Base-by-base conservation (phyloP, 495 filamentous ascomycete genomes). In the Durotheca rogersii region DNA sequence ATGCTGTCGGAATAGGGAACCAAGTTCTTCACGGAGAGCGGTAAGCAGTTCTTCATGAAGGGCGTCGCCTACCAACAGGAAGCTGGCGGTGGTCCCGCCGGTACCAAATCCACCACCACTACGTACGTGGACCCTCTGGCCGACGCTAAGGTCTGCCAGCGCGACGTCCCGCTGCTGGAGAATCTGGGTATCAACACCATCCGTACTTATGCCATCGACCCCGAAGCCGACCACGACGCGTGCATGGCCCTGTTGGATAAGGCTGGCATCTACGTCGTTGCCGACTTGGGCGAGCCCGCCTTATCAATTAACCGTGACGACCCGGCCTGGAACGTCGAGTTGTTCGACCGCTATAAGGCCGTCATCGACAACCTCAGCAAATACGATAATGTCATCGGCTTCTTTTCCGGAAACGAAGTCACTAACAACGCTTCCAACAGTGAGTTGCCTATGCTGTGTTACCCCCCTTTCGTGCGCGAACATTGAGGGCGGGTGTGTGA, bases 331-430 rank as follows among this genome's bases (percentile, higher is more conserved):
- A 81, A 86, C 45, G 78, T 82, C 37, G 73, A 76, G 1, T 74
- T 96, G 44, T 94, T 84, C 68, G 66, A 75, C 3, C 83, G 87
- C 30, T 98, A 98, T 74, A 89, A 86, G 51, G 70, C 59, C 10
- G 93, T 98, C 20, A 74, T 98, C 32, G 90, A 98, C 62, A 78
- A 80, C 35, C 70, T 98, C 44, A 71, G 77, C 35, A 72, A 84
- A 51, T 96, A 95, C 71, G 81, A 75, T 68, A 98, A 98, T 68
- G 81, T 84, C 33, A 79, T 98, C 40, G 93, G 93, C 51, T 98
- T 96, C 81, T 96, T 97, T 67, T 88, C 91, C 18, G 93, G 93
- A 41, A 97, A 98, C 67, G 93, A 98, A 69, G 91, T 97, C 47
- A 87, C 89, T 58, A 96, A 97, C 75, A 78, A 81, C 49, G 69